Conservation (phyloP, 2,329 filamentous ascomycete species). For the Fusarium keratoplasticum region DNA sequence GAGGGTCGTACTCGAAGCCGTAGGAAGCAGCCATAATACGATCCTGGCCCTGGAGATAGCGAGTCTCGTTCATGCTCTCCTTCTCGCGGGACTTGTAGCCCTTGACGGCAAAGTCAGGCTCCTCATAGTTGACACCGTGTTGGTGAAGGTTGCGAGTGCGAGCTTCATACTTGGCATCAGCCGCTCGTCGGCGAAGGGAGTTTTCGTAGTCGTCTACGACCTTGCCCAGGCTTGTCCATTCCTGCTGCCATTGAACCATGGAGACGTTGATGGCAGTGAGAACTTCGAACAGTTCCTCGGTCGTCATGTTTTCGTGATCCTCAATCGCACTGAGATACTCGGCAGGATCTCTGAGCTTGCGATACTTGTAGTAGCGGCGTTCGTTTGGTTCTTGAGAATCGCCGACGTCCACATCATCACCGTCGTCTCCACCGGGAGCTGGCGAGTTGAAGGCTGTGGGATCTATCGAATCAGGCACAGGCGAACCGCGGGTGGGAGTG, state of each 20-base stretch:
- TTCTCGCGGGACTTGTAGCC: slow-evolving; percentile 62
- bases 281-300: slow-evolving; percentile 58
- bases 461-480: slow-evolving; percentile 53
- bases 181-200: slow-evolving; percentile 60
- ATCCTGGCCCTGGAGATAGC: slow-evolving; percentile 65
- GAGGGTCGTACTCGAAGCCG: slow-evolving; percentile 70
- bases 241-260: slow-evolving; percentile 64
- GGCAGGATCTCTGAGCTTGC: slow-evolving; percentile 62
- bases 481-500: slow-evolving; percentile 54
- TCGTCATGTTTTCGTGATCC: slow-evolving; percentile 61
- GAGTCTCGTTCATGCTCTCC: slow-evolving; percentile 57
- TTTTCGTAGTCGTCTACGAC: slow-evolving; percentile 70
- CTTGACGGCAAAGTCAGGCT: slow-evolving; percentile 66
- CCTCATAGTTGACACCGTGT: slow-evolving; percentile 57
- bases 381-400: slow-evolving; percentile 50
- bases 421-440: slow-evolving; percentile 51
- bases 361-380: slow-evolving; percentile 56
- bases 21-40: slow-evolving; percentile 69
- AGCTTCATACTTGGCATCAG: slow-evolving; percentile 61
- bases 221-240: slow-evolving; percentile 63
- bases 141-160: slow-evolving; percentile 56
- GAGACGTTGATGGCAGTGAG: slow-evolving; percentile 59
- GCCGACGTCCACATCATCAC: slow-evolving; percentile 50
- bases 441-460: slow-evolving; percentile 53
- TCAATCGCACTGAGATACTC: slow-evolving; percentile 62